These are phyloP conservation scores for Letharia lupina DNA, from an alignment of 495 filamentous ascomycete genomes.

Conservation along the genomic window DNA sequence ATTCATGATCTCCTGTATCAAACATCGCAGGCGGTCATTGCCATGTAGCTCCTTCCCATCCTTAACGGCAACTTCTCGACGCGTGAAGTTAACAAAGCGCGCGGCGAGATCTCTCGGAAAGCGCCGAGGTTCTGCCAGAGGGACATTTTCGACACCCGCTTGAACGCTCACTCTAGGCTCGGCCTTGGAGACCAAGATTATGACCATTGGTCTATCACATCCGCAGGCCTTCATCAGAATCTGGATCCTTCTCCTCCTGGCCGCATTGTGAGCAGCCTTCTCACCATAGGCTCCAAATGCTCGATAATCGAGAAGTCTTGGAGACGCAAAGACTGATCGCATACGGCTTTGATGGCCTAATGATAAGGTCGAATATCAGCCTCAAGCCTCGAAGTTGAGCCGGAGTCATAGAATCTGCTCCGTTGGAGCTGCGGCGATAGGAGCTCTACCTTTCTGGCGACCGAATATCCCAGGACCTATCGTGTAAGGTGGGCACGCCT, in stretches of 20 bases:
- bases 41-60: neutral
- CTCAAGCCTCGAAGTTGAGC: neutral
- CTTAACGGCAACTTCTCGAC: conserved; percentile 4
- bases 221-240: neutral
- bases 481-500: no score
- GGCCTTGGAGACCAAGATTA: neutral
- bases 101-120: neutral
- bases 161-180: no score
- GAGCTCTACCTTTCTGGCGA: no score
- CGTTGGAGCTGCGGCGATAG: neutral
- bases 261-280: neutral
- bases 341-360: neutral
- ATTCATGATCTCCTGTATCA: neutral
- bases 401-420: neutral
- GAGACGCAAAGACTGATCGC: neutral
- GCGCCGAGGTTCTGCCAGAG: neutral
- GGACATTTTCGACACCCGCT: no score
- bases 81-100: conserved; percentile 5
- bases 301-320: neutral
- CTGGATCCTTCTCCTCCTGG: neutral
- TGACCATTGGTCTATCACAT: neutral
- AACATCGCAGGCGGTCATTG: conserved; percentile 10
- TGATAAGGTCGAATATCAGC: neutral
- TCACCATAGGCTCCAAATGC: neutral
- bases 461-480: no score